Conservation (phyloP, 2,329 filamentous ascomycete species). For the Coniochaeta prunicola region DNA sequence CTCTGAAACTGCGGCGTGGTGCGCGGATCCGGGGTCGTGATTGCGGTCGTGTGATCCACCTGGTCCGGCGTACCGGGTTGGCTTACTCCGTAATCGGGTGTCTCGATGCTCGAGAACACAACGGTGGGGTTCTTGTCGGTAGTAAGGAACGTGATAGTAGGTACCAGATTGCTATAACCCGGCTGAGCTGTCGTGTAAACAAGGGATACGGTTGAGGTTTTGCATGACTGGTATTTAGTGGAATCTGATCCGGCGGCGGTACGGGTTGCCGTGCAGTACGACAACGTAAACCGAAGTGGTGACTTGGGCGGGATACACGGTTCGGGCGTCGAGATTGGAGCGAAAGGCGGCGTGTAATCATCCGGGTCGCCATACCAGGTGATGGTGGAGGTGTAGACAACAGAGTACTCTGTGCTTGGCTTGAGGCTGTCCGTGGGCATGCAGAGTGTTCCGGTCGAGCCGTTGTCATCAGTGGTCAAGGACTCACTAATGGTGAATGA, state of each 20-base stretch:
- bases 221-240: slow-evolving; percentile 21
- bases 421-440: neutral
- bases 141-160: slow-evolving; percentile 37
- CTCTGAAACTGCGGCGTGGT: slow-evolving; percentile 6
- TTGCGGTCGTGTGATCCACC: slow-evolving; percentile 8
- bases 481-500: neutral
- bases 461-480: neutral
- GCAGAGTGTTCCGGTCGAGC: neutral
- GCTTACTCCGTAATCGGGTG: slow-evolving; percentile 30
- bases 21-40: slow-evolving; percentile 1
- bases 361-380: slow-evolving; percentile 38
- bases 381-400: slow-evolving; percentile 41
- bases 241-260: slow-evolving; percentile 9
- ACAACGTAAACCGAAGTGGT: slow-evolving; percentile 11
- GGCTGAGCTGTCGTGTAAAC: slow-evolving; percentile 22
- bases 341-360: slow-evolving; percentile 39
- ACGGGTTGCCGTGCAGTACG: slow-evolving; percentile 15
- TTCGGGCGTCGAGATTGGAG: slow-evolving; percentile 29
- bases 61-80: slow-evolving; percentile 12
- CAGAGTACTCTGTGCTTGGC: slow-evolving; percentile 27
- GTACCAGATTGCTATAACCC: slow-evolving; percentile 6
- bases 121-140: slow-evolving; percentile 50
- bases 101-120: slow-evolving; percentile 29
- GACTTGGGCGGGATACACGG: slow-evolving; percentile 24
- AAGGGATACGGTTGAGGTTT: slow-evolving; percentile 12